These are phyloP conservation scores for Euphorbia corollata DNA, from an alignment of 441 rosid species.

Conservation along the genomic window DNA sequence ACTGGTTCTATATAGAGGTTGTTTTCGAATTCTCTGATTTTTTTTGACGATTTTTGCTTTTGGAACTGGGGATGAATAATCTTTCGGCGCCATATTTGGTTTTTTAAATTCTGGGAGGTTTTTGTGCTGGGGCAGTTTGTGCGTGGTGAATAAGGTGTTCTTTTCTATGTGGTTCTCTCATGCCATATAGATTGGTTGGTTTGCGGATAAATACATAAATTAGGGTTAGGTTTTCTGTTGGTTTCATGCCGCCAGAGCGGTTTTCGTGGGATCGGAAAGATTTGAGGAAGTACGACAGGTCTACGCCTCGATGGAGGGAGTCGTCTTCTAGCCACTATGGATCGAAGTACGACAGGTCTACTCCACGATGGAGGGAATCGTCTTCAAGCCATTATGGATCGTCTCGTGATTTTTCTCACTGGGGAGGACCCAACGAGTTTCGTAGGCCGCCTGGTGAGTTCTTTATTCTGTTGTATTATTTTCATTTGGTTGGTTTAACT, in stretches of 20 bases:
- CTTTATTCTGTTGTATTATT: not conserved
- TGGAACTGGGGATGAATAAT: not conserved
- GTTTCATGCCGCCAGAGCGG: conserved; percentile 91
- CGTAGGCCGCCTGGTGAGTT: conserved; percentile 72
- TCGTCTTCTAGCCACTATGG: conserved; percentile 28
- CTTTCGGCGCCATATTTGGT: not conserved
- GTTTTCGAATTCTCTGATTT: not conserved
- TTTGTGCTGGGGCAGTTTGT: not conserved
- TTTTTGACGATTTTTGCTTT: not conserved
- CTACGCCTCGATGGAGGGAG: conserved; percentile 72
- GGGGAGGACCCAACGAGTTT: conserved; percentile 52
- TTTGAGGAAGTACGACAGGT: conserved; percentile 79
- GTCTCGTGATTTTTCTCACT: conserved; percentile 49
- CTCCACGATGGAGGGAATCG: conserved; percentile 73
- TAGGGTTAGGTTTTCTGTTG: conserved; percentile 26
- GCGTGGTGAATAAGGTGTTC: conserved; percentile 1
- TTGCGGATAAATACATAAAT: conserved; percentile 11
- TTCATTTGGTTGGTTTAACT: not conserved
- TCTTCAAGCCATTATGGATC: conserved; percentile 43
- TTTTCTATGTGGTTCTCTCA: conserved; percentile 2
- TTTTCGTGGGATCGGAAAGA: conserved; percentile 88
- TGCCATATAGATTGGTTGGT: conserved; percentile 1
- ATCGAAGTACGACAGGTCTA: conserved; percentile 66
- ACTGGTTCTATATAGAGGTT: conserved; percentile 11
- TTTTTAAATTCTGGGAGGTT: not conserved